Percentiles rank a stretch among this genome's conserved stretches.
Evolutionary conservation across 495 filamentous ascomycete genomes (phyloP).

Genomic region (Staphylotrichum tortipilum): DNA sequence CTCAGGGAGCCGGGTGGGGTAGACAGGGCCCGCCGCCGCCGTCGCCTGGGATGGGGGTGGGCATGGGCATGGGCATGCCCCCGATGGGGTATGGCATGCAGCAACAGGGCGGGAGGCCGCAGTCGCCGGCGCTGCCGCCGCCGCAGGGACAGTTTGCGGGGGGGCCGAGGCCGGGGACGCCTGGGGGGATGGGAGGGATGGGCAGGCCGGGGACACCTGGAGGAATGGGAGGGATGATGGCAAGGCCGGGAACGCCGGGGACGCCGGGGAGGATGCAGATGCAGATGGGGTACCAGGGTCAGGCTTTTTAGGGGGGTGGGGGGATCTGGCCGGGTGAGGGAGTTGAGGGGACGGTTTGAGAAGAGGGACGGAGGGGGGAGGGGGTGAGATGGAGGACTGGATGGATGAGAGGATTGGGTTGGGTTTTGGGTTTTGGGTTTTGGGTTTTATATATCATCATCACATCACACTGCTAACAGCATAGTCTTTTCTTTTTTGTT

Average conservation of each 20-base stretch:
- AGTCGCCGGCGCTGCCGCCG: constrained; percentile 24
- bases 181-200: too few species aligned
- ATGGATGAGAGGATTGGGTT: too few species aligned
- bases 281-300: constrained; percentile 32
- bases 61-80: constrained; percentile 13
- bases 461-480: background rate
- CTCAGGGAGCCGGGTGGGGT: too few species aligned
- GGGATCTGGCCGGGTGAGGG: constrained; percentile 12
- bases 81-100: constrained; percentile 19
- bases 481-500: background rate
- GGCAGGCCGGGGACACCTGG: constrained; percentile 26
- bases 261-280: too few species aligned
- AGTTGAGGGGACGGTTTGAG: constrained; percentile 16
- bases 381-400: background rate
- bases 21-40: constrained; percentile 7
- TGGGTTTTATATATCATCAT: background rate
- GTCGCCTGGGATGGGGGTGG: constrained; percentile 16
- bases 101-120: constrained; percentile 19
- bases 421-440: background rate
- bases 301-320: constrained; percentile 30
- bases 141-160: constrained; percentile 25
- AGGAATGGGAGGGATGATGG: too few species aligned
- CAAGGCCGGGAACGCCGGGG: too few species aligned
- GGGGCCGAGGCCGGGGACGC: constrained; percentile 20
- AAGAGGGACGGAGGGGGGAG: too few species aligned